phyloP scores from a whole-genome alignment of 345 rosid species.

The Pseudoturritis turrita region DNA sequence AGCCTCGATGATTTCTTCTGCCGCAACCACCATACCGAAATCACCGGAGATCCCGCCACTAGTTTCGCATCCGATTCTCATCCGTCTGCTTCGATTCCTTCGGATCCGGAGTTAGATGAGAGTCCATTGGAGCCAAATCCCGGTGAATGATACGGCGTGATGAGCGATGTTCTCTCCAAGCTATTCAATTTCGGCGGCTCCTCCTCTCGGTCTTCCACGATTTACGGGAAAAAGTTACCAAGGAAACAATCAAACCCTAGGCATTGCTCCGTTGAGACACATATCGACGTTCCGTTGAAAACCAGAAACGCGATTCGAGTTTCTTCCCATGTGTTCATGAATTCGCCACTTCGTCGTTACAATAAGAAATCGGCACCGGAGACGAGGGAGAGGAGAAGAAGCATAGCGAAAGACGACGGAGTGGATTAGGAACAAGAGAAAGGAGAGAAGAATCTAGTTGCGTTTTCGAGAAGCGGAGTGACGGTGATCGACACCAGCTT shows the following conservation, averaged over 20 bases:
- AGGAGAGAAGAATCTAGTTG: slow-evolving; percentile 53
- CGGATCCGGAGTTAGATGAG: slow-evolving; percentile 40
- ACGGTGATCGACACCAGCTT: slow-evolving; percentile 89
- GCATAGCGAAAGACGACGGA: slow-evolving; percentile 22
- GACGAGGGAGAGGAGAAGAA: slow-evolving; percentile 23
- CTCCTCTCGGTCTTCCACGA: too few relatives aligned
- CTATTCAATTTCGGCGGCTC: too few relatives aligned
- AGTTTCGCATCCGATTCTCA: slow-evolving; percentile 35
- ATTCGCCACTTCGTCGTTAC: slow-evolving; percentile 31
- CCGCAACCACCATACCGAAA: slow-evolving; percentile 21
- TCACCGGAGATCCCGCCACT: slow-evolving; percentile 7
- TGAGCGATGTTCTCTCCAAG: too few relatives aligned
- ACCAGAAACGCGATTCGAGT: too few relatives aligned
- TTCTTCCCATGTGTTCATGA: too few relatives aligned
- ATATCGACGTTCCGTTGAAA: too few relatives aligned
- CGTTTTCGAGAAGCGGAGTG: slow-evolving; percentile 89
- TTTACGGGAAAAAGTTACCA: too few relatives aligned
- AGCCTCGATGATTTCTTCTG: slow-evolving; percentile 59
- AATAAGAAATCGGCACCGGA: slow-evolving; percentile 23
- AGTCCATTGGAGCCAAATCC: too few relatives aligned
- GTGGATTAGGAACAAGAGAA: slow-evolving; percentile 32
- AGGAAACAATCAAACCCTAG: too few relatives aligned
- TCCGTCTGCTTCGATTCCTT: slow-evolving; percentile 35
- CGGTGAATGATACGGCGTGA: too few relatives aligned
- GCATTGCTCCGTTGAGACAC: too few relatives aligned